Evolutionary conservation across 805 yeast genomes (phyloP), one percentile per base, ranked within the genome.

Genomic region (Lachancea dasiensis): DNA sequence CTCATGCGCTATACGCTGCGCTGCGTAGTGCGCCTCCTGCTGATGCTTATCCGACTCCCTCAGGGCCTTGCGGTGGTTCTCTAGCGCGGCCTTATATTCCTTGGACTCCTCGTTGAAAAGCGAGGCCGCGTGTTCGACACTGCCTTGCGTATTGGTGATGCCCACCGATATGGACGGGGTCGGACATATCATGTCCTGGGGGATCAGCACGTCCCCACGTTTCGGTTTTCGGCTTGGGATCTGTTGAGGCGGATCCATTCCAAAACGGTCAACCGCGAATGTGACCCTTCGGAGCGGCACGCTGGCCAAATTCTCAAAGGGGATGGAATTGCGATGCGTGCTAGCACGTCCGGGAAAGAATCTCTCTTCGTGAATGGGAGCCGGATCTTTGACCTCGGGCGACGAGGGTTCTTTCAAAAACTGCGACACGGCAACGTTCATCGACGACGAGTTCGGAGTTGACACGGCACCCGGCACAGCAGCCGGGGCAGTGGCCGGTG

Each of bases 191-290:
- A 81, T 50, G 52, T 84, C 90, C 30, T 81, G 85, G 0, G 89
- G 86, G 13, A 74, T 69, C 8, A 73, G 68, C 16, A 81, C 87
- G 52, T 86, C 81, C 6, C 97, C 96, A 49, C 72, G 70, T 47
- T 80, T 69, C 5, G 97, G 96, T 43, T 70, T 72, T 52, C 95
- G 66, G 1, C 95, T 82, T 2, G 97, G 97, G 44, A 89, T 83
- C 56, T 87, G 95, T 54, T 89, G 97, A 1, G 95, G 95, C 2
- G 97, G 97, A 58, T 89, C 96, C 44, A 68, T 69, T 0, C 69
- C 70, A 44, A 86, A 73, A 36, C 80, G 76, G 35, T 83, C 83
- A 4, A 86, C 69, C 0, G 92, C 86, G 60, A 89, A 89, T 0
- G 77, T 72, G 4, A 86, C 95, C 44, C 89, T 67, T 46, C 74